Base-by-base conservation (phyloP, 176 grass and related monocot genomes). In the Avena insularis region DNA sequence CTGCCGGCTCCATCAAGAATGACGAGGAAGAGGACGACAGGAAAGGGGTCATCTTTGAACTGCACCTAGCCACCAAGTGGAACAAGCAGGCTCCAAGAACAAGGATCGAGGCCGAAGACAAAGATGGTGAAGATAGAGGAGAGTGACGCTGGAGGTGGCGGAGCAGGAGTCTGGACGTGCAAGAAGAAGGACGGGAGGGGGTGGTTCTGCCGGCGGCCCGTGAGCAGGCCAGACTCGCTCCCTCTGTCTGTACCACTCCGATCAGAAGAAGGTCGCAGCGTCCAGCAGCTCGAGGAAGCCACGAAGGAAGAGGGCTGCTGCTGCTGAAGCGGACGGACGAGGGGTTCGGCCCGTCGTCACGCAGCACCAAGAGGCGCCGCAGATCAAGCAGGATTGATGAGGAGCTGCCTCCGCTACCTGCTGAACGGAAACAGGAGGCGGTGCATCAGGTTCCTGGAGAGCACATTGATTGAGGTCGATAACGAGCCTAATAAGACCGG, bases 181-280 rank as follows among this genome's bases (percentile, higher is more conserved):
- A 89, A 91, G 83, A 89, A 89, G 75, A 93, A 75, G 8, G 76
- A 89, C 19, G 84, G 87, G 2, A 89, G 60, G 65, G 31, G 81
- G 7, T 87, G 84, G 80, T 43, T 82, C 36, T 91, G 84, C 49
- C 12, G 49, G 27, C 76, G 71, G 35, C 50, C 38, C 8, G 81
- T 69, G 48, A 88, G 67, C 56, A 38, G 8, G 4, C 77, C 84
- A 16, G 76, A 89, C 80, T 25, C 25, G 25, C 25, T 54, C 70
- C 1, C 84, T 85, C 47, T 94, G 87, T 43, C 36, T 79, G 11
- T 85, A 91, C 84, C 89, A 94, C 65, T 70, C 19, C 1, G 9
- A 23, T 1, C 43, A 2, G 40, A 87, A 82, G 20, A 51, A 33
- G 31, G 2, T 36, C 4, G 9, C 38, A 5, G 38, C 38, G 4